Conservation (phyloP, 2,329 filamentous ascomycete species). For the Ilyonectria mors-panacis region DNA sequence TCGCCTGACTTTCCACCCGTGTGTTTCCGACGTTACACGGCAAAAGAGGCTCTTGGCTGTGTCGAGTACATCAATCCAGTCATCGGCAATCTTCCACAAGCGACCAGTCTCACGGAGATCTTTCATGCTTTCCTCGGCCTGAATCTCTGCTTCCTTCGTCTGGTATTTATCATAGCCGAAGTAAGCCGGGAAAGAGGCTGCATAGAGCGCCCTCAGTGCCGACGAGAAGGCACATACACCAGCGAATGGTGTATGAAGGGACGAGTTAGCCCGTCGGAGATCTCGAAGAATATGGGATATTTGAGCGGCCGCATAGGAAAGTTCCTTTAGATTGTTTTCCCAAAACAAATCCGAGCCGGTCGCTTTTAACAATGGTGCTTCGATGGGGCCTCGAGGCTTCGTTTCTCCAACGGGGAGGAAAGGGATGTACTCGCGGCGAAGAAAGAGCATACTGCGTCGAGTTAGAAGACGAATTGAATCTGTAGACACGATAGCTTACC, state of each 20-base stretch:
- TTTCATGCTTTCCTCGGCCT: conserved; percentile 34
- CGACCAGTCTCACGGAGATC: conserved; percentile 35
- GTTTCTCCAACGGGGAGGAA: conserved; percentile 45
- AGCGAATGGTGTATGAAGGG: conserved; percentile 43
- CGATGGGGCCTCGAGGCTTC: conserved; percentile 42
- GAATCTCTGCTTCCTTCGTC: conserved; percentile 19
- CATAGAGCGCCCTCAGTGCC: conserved; percentile 38
- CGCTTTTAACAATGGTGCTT: conserved; percentile 41
- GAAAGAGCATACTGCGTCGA: conserved; percentile 31
- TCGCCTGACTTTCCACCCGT: conserved; percentile 23
- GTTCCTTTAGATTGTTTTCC: conserved; percentile 33
- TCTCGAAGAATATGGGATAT: conserved; percentile 42
- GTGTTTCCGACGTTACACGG: conserved; percentile 16
- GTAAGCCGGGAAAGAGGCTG: conserved; percentile 39
- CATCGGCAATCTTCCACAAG: conserved; percentile 43
- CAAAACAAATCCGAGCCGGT: conserved; percentile 40
- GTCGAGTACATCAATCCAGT: conserved; percentile 45
- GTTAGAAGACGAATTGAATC: not conserved
- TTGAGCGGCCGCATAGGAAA: conserved; percentile 41
- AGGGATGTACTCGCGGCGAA: conserved; percentile 43
- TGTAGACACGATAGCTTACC: conserved; percentile 19
- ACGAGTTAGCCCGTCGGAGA: conserved; percentile 38
- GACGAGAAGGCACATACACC: conserved; percentile 42
- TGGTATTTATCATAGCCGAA: conserved; percentile 35
- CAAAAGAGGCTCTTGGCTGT: conserved; percentile 40